Percentiles rank a stretch among this genome's conserved stretches.
phyloP scores from a whole-genome alignment of 1,284 basidiomycete species.

The Inonotus hispidus region DNA sequence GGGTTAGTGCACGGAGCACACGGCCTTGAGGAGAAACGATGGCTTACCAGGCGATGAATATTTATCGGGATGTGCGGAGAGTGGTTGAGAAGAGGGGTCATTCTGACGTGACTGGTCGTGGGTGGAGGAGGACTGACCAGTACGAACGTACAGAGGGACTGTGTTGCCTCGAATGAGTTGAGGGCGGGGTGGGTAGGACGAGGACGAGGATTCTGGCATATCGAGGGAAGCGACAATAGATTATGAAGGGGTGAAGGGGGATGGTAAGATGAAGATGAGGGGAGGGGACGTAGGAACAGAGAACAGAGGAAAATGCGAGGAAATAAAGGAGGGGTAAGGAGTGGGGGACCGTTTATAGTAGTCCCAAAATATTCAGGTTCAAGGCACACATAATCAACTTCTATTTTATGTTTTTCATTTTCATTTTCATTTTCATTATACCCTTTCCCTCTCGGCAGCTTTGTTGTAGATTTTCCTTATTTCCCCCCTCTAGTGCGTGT shows the following conservation, averaged over 20 bases:
- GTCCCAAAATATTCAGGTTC: not conserved
- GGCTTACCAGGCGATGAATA: conserved; percentile 2
- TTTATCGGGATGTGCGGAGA: conserved; percentile 9
- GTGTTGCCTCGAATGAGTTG: conserved; percentile 16
- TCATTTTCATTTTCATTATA: not conserved
- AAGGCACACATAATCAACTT: not conserved
- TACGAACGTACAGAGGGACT: conserved; percentile 17
- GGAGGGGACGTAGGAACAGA: not conserved
- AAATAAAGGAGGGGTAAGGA: not conserved
- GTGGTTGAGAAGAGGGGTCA: not conserved
- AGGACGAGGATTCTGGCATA: conserved; percentile 9
- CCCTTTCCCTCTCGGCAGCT: too few relatives aligned
- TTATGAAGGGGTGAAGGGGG: not conserved
- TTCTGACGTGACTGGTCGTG: conserved; percentile 11
- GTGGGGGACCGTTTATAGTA: not conserved
- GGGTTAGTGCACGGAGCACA: not conserved
- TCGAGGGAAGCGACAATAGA: not conserved
- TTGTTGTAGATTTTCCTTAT: not conserved
- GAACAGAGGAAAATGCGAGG: not conserved
- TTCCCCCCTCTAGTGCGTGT: not conserved
- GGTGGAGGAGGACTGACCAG: not conserved
- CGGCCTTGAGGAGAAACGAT: not conserved
- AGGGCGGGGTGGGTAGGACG: conserved; percentile 7
- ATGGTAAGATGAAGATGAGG: not conserved
- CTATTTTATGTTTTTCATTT: not conserved